Evolutionary conservation across 1,139 yeast genomes (phyloP).

Genomic region (Hyphopichia buzzinii): DNA sequence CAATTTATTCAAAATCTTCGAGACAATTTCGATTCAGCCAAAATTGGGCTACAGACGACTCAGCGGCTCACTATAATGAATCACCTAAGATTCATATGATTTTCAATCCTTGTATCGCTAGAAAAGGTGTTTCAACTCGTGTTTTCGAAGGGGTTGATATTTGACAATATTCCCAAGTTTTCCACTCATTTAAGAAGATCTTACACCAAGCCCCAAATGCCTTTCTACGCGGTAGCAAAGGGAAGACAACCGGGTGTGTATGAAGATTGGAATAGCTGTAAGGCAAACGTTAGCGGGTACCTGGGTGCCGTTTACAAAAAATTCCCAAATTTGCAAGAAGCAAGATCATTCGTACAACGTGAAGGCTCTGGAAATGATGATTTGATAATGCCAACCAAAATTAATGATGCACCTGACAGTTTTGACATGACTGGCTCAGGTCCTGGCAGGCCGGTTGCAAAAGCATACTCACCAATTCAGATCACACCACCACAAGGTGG

Average conservation of each 20-base stretch:
- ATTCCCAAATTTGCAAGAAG: constrained; percentile 46
- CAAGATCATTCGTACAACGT: constrained; percentile 18
- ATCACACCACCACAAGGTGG: not conserved
- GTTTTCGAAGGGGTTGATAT: no score
- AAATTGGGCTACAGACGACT: no score
- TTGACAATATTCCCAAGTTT: no score
- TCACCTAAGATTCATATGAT: no score
- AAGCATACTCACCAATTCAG: not conserved
- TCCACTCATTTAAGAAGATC: no score
- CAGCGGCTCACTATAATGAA: no score
- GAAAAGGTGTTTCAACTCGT: no score
- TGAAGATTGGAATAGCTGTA: constrained; percentile 50
- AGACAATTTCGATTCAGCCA: no score
- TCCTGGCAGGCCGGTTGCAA: not conserved
- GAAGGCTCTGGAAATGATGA: not conserved
- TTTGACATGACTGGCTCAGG: not conserved
- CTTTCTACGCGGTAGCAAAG: constrained; percentile 58
- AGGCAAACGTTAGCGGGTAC: constrained; percentile 48
- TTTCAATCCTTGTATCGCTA: no score
- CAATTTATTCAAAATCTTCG: no score
- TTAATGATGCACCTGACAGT: not conserved
- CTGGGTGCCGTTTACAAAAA: constrained; percentile 55
- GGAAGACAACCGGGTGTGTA: constrained; percentile 57
- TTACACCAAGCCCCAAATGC: constrained; percentile 12
- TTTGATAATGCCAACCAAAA: no score